Percentiles rank a stretch among this genome's conserved stretches.
Evolutionary conservation across 2,329 filamentous ascomycete species (phyloP).

Genomic region (Hypoxylon sp.): DNA sequence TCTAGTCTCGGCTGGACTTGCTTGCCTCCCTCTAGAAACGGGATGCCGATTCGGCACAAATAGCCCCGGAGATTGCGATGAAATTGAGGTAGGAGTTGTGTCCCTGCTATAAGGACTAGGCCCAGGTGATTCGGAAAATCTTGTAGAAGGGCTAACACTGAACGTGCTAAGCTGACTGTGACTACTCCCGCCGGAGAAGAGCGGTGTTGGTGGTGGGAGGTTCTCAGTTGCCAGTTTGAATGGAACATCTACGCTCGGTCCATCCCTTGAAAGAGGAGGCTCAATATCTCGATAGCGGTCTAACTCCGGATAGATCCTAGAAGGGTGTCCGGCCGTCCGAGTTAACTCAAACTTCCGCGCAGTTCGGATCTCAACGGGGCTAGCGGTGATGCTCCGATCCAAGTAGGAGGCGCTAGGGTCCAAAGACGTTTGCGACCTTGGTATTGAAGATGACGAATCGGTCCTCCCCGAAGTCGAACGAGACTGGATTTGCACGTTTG

Average conservation of each 20-base stretch:
- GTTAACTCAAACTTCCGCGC: constrained; percentile 61
- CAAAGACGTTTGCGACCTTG: constrained; percentile 57
- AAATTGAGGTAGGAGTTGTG: constrained; percentile 83
- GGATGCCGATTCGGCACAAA: constrained; percentile 64
- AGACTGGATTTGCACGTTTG: constrained; percentile 55
- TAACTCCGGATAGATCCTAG: constrained; percentile 71
- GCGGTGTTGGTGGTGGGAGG: constrained; percentile 76
- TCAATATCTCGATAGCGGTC: constrained; percentile 71
- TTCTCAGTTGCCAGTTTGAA: constrained; percentile 74
- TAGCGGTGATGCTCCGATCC: constrained; percentile 61
- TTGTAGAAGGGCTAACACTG: constrained; percentile 80
- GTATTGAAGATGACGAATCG: constrained; percentile 61
- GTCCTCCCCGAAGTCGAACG: constrained; percentile 57
- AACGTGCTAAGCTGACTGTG: constrained; percentile 67
- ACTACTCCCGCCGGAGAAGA: constrained; percentile 72
- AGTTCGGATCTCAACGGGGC: constrained; percentile 61
- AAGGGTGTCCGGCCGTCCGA: constrained; percentile 58
- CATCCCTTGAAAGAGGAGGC: constrained; percentile 56
- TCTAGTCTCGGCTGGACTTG: constrained; percentile 68
- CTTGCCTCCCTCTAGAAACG: constrained; percentile 65
- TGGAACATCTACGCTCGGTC: constrained; percentile 62
- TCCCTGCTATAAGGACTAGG: constrained; percentile 81
- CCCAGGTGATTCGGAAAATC: constrained; percentile 79
- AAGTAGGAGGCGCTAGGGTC: constrained; percentile 57
- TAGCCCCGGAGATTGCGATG: constrained; percentile 79